Conservation (phyloP, 306 rosid genomes). For the Glycine soja region DNA sequence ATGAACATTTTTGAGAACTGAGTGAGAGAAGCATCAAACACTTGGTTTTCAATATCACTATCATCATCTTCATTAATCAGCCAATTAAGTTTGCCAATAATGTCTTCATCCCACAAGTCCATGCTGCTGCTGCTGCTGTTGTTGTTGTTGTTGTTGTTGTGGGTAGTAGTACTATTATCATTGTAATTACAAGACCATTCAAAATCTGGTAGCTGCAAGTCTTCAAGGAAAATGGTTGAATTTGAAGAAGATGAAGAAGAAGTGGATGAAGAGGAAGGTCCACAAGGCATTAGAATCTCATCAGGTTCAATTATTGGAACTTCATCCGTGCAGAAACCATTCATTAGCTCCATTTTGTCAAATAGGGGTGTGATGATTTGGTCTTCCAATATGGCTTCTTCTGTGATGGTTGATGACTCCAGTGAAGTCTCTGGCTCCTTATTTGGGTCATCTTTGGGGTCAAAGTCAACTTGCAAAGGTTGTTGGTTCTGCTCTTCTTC, state of each 20-base stretch:
- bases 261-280: slow-evolving; percentile 53
- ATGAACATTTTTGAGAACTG: slow-evolving; percentile 49
- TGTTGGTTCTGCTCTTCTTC: slow-evolving; percentile 38
- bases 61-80: slow-evolving; percentile 49
- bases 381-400: slow-evolving; percentile 51
- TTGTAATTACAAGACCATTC: slow-evolving; percentile 59
- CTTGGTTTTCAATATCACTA: slow-evolving; percentile 45
- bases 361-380: slow-evolving; percentile 27
- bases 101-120: slow-evolving; percentile 69
- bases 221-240: slow-evolving; percentile 59
- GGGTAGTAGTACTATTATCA: background rate
- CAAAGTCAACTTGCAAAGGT: slow-evolving; percentile 31
- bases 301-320: slow-evolving; percentile 72
- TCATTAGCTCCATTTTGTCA: slow-evolving; percentile 54
- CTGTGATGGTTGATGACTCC: slow-evolving; percentile 52
- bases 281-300: slow-evolving; percentile 57
- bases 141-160: slow-evolving; percentile 12
- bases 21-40: slow-evolving; percentile 48
- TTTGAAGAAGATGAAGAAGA: slow-evolving; percentile 38
- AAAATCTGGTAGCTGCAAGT: slow-evolving; percentile 64
- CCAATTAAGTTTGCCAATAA: slow-evolving; percentile 60
- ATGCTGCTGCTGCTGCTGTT: slow-evolving; percentile 20
- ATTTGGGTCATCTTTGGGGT: slow-evolving; percentile 29
- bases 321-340: slow-evolving; percentile 75
- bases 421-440: slow-evolving; percentile 49